phyloP scores from a whole-genome alignment of 768 basidiomycete species.

The Hericium rajendrae region DNA sequence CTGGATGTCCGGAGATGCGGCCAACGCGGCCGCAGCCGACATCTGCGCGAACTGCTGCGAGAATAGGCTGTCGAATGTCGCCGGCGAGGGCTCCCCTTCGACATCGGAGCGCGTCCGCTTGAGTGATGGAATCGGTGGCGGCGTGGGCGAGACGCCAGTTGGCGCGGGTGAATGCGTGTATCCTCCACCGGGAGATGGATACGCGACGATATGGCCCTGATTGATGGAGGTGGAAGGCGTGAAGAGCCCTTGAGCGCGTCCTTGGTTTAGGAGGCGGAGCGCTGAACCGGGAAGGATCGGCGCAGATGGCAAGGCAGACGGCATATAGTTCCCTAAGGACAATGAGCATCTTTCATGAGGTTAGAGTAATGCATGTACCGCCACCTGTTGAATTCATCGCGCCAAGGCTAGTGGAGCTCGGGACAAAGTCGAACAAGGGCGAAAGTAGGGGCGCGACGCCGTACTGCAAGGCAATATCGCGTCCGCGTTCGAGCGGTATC shows the following conservation, averaged over 20 bases:
- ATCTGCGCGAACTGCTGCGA: slow-evolving; percentile 9
- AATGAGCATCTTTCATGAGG: not conserved
- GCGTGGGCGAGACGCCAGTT: slow-evolving; percentile 23
- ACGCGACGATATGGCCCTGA: slow-evolving; percentile 34
- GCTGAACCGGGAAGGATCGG: slow-evolving; percentile 86
- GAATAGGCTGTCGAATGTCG: slow-evolving; percentile 12
- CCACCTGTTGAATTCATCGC: slow-evolving; percentile 38
- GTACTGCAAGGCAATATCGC: slow-evolving; percentile 86
- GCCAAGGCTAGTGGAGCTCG: slow-evolving; percentile 60
- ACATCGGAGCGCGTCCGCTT: slow-evolving; percentile 62
- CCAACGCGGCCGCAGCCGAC: slow-evolving; percentile 19
- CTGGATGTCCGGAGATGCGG: slow-evolving; percentile 33
- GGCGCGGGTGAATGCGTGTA: slow-evolving; percentile 44
- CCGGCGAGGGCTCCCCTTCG: slow-evolving; percentile 35
- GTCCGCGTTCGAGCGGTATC: slow-evolving; percentile 93
- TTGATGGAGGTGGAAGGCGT: slow-evolving; percentile 68
- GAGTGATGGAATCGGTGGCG: slow-evolving; percentile 31
- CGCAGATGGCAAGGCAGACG: slow-evolving; percentile 51
- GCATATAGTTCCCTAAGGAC: slow-evolving; percentile 13
- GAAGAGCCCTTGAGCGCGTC: slow-evolving; percentile 77
- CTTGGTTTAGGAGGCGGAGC: slow-evolving; percentile 74
- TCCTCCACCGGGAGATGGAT: slow-evolving; percentile 41
- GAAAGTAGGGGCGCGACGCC: slow-evolving; percentile 82
- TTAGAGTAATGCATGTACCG: slow-evolving; percentile 5
- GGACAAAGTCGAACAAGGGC: slow-evolving; percentile 90